Evolutionary conservation across 1,139 yeast genomes (phyloP), one percentile per base, ranked within the genome.

Genomic region (Candida sojae): DNA sequence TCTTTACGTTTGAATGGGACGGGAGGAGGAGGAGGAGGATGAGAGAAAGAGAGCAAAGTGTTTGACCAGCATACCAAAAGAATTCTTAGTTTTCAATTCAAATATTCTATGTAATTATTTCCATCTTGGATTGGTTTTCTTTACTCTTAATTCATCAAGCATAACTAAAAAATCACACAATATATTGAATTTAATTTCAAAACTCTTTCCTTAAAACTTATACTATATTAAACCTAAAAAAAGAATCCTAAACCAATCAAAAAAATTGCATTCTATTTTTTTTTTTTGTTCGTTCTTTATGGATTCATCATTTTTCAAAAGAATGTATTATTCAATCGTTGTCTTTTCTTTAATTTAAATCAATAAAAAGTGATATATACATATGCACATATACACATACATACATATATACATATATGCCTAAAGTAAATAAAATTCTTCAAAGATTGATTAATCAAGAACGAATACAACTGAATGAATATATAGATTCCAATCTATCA

Each of bases 381-480:
- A 17, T 3, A 17, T 17, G 3, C 21, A 17, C 21, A 17, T 17
- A 17, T 3, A 17, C 21, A 17, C 3, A 17, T 3, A 17, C 3
- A 17, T 17, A 17, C 3, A 17, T 3, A 17, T 17, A 17, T 17
- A 9, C n/a, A 26, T 31, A 32, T 40, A 40, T 40, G 43, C 36
- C 43, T 23, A 40, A 40, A 40, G 43, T 40, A 10, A 40, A 40
- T 40, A 40, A 32, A 32, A 32, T 32, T 23, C 31, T 40, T 32
- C 43, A 40, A 31, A 31, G 34, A 32, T 31, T 40, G 30, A 32
- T 40, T n/a, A 40, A 40, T 32, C 43, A 40, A 21, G 43, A 40
- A 21, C 36, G 37, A 40, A 42, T 29, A 42, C 37, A 32, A 34
- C 44, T 25, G 23, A 25, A 23, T 21, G 31, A 34, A 21, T 12